phyloP scores from a whole-genome alignment of 768 basidiomycete genomes.

The Suillus brevipes region DNA sequence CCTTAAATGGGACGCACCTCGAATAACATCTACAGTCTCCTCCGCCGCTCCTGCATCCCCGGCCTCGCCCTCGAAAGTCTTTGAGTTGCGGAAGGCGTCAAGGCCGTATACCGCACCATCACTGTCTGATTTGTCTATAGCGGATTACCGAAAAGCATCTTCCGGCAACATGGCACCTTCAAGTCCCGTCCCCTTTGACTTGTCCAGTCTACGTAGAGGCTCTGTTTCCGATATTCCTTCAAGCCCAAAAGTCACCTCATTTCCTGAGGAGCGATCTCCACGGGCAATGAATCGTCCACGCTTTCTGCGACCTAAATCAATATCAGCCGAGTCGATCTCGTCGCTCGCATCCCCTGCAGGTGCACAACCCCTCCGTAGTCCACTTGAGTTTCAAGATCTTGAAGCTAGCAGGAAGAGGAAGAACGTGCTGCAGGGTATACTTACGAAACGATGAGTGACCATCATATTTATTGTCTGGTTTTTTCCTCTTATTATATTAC shows the following conservation, averaged over 20 bases:
- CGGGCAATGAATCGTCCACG: constrained; percentile 23
- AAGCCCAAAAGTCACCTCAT: constrained; percentile 9
- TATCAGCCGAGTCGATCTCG: constrained; percentile 59
- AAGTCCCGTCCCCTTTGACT: constrained; percentile 10
- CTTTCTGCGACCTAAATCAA: constrained; percentile 46
- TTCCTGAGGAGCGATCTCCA: constrained; percentile 21
- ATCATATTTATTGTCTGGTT: constrained; percentile 5
- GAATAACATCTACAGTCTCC: not conserved
- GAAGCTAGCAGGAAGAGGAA: constrained; percentile 35
- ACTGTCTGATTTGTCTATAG: constrained; percentile 25
- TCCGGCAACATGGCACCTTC: constrained; percentile 10
- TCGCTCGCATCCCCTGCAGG: constrained; percentile 20
- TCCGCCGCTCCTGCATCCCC: constrained; percentile 22
- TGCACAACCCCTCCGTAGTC: constrained; percentile 12
- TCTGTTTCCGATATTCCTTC: constrained; percentile 28
- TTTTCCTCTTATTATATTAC: constrained; percentile 13
- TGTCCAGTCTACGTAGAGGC: constrained; percentile 24
- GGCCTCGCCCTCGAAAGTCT: constrained; percentile 16
- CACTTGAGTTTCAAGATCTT: constrained; percentile 11
- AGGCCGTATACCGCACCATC: constrained; percentile 55
- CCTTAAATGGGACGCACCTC: constrained; percentile 20
- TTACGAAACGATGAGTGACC: constrained; percentile 34
- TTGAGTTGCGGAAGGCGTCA: constrained; percentile 26
- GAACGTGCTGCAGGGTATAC: constrained; percentile 42
- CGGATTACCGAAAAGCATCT: not conserved